Evolutionary conservation across 768 basidiomycete species (phyloP).

Genomic region (Piloderma croceum): DNA sequence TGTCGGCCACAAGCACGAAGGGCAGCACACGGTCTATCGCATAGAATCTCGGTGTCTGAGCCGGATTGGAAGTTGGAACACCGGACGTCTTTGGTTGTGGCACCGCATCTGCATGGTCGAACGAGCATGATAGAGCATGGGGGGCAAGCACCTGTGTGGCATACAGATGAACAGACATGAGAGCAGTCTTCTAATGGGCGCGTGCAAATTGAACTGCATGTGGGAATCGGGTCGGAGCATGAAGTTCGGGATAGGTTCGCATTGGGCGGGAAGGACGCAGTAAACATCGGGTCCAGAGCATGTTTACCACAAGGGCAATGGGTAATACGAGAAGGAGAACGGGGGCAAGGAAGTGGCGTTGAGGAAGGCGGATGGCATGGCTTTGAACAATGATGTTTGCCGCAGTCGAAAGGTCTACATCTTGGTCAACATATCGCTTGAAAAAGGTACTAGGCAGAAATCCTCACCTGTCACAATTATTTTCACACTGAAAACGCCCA

Average conservation of each 20-base stretch:
- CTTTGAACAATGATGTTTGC: slow-evolving; percentile 65
- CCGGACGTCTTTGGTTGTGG: slow-evolving; percentile 43
- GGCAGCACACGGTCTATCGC: slow-evolving; percentile 74
- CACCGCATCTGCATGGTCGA: slow-evolving; percentile 84
- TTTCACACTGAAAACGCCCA: slow-evolving; percentile 60
- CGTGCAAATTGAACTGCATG: slow-evolving; percentile 64
- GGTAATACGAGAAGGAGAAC: slow-evolving; percentile 58
- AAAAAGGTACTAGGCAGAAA: slow-evolving; percentile 1
- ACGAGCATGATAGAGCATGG: slow-evolving; percentile 69
- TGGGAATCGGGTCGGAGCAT: slow-evolving; percentile 78
- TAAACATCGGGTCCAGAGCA: slow-evolving; percentile 37
- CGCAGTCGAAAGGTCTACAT: slow-evolving; percentile 66
- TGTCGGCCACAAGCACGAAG: slow-evolving; percentile 83
- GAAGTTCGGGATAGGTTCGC: slow-evolving; percentile 37
- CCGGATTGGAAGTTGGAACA: slow-evolving; percentile 47
- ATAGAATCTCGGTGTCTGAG: slow-evolving; percentile 50
- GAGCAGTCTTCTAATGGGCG: slow-evolving; percentile 61
- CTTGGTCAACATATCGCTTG: slow-evolving; percentile 1
- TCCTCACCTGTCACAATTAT: slow-evolving; percentile 51
- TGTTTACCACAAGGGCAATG: slow-evolving; percentile 82
- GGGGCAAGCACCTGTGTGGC: slow-evolving; percentile 77
- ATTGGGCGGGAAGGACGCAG: slow-evolving; percentile 23
- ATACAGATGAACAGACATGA: slow-evolving; percentile 64
- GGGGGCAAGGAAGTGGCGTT: slow-evolving; percentile 58
- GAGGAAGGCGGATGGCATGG: slow-evolving; percentile 73